Percentiles rank a stretch among this genome's conserved stretches.
These are phyloP conservation scores for Penicillium turbatum DNA, from an alignment of 495 filamentous ascomycete species.

Conservation along the genomic window DNA sequence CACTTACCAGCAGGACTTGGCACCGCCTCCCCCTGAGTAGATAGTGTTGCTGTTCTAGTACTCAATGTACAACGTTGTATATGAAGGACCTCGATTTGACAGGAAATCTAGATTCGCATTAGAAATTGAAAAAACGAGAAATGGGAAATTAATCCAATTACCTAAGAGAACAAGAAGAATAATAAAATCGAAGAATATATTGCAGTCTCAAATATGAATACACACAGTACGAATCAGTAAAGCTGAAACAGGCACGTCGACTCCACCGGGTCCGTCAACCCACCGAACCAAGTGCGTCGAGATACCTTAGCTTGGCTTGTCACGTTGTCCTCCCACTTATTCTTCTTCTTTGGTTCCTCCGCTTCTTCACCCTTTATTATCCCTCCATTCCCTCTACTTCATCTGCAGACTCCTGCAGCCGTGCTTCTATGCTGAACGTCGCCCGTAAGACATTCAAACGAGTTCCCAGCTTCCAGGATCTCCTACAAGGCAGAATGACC, in stretches of 20 bases:
- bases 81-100: slow-evolving; percentile 5
- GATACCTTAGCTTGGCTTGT: slow-evolving; percentile 32
- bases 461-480: slow-evolving; percentile 57
- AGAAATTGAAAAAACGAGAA: not conserved
- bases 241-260: slow-evolving; percentile 38
- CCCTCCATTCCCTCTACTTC: slow-evolving; percentile 13
- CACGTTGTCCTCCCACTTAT: slow-evolving; percentile 25
- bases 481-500: slow-evolving; percentile 57
- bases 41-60: slow-evolving; percentile 8
- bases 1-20: not conserved
- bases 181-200: not conserved
- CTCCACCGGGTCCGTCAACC: slow-evolving; percentile 26
- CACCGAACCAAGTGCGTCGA: slow-evolving; percentile 8
- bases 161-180: slow-evolving; percentile 3
- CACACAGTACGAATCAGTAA: slow-evolving; percentile 18
- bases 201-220: not conserved
- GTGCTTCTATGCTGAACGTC: slow-evolving; percentile 47
- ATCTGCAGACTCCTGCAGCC: slow-evolving; percentile 35
- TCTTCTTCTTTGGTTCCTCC: slow-evolving; percentile 17
- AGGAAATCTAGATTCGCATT: not conserved
- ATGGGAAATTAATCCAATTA: not conserved
- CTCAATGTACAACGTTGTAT: not conserved
- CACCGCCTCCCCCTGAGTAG: slow-evolving; percentile 7
- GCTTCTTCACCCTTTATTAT: slow-evolving; percentile 22
- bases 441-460: slow-evolving; percentile 50